Evolutionary conservation across 768 basidiomycete genomes (phyloP).

Genomic region (Phlebiopsis flavidoalba): DNA sequence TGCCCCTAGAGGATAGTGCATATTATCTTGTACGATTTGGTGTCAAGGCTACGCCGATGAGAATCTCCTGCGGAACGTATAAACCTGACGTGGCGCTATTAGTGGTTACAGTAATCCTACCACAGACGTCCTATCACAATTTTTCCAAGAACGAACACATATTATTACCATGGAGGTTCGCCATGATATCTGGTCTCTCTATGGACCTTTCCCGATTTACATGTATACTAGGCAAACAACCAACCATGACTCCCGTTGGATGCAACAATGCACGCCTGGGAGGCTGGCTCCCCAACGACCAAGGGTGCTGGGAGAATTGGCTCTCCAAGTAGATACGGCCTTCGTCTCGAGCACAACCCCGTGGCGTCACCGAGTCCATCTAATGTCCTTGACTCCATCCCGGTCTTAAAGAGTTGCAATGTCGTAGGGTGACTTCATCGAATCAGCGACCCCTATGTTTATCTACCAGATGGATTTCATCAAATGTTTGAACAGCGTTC

Average conservation of each 20-base stretch:
- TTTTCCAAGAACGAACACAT: neutral
- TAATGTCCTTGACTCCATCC: neutral
- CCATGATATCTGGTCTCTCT: neutral
- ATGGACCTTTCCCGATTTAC: neutral
- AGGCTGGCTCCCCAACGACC: slow-evolving; percentile 2
- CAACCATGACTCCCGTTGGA: neutral
- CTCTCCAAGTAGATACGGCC: neutral
- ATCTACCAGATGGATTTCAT: slow-evolving; percentile 29
- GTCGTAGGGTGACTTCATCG: slow-evolving; percentile 26
- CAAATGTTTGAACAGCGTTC: slow-evolving; percentile 31
- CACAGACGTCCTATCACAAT: neutral
- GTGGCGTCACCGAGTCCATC: neutral
- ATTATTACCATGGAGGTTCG: neutral
- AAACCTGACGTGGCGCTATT: neutral
- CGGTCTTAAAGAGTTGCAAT: slow-evolving; percentile 25
- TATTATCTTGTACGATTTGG: no score
- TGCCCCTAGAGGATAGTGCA: no score
- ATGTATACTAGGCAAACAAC: neutral
- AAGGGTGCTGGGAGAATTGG: neutral
- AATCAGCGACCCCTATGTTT: slow-evolving; percentile 20
- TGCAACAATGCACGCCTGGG: neutral
- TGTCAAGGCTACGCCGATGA: no score
- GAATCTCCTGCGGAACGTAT: neutral
- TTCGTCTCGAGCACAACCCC: neutral
- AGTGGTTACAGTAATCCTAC: neutral